A percentile compares a stretch with the other conserved stretches of the same genome.
phyloP scores from a whole-genome alignment of 1,284 basidiomycete genomes.

The Salmacisia buchloeana region DNA sequence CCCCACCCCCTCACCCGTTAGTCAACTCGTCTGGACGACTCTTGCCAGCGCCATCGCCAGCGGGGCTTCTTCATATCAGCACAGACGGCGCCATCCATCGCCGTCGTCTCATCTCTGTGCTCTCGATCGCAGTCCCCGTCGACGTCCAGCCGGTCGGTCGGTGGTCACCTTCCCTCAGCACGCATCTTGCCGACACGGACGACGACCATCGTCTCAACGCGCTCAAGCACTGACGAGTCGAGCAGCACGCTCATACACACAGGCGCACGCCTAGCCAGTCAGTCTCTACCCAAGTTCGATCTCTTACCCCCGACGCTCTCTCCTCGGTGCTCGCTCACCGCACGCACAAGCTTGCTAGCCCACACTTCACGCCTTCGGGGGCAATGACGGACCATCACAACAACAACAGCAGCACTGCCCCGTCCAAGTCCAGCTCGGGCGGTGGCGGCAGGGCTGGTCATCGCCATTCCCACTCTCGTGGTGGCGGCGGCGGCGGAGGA shows the following conservation, averaged over 20 bases:
- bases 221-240: not conserved
- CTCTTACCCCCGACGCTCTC: not conserved
- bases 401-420: not conserved
- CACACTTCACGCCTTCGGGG: not conserved
- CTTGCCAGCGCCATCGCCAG: too few species aligned
- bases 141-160: too few species aligned
- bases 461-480: conserved; percentile 4
- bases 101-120: too few species aligned
- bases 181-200: not conserved
- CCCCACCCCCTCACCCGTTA: too few species aligned
- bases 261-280: not conserved
- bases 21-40: too few species aligned
- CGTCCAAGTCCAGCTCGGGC: not conserved
- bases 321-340: not conserved
- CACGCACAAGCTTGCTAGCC: too few species aligned
- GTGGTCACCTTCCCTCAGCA: too few species aligned
- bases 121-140: too few species aligned
- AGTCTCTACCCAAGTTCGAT: not conserved
- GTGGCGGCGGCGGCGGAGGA: not conserved
- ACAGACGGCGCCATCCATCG: too few species aligned
- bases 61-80: too few species aligned
- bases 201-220: not conserved
- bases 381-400: not conserved
- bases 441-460: not conserved
- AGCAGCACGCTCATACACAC: not conserved